phyloP scores from a whole-genome alignment of 805 yeast genomes.

The Metschnikowia santaceciliae region DNA sequence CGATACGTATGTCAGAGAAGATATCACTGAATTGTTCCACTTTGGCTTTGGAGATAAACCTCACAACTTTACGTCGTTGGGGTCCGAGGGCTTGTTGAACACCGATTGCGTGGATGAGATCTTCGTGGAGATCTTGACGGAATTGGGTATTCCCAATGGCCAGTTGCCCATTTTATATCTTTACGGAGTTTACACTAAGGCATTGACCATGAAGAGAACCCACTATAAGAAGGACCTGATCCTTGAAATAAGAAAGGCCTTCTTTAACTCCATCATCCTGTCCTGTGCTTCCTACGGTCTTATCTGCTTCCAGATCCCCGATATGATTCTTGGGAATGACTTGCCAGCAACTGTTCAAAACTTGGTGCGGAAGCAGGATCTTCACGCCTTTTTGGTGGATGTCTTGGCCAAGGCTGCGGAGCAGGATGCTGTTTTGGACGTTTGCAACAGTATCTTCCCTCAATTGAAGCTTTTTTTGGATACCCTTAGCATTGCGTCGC shows the following conservation, averaged over 20 bases:
- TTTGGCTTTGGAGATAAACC: constrained; percentile 24
- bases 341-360: constrained; percentile 24
- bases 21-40: constrained; percentile 34
- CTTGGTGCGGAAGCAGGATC: constrained; percentile 20
- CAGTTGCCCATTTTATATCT: constrained; percentile 46
- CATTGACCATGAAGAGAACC: constrained; percentile 41
- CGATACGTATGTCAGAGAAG: constrained; percentile 39
- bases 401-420: constrained; percentile 57
- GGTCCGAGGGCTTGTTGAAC: constrained; percentile 20
- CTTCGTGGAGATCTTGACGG: constrained; percentile 54
- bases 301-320: constrained; percentile 66
- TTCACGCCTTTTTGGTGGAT: constrained; percentile 44
- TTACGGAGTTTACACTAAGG: constrained; percentile 40
- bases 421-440: constrained; percentile 61
- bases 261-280: constrained; percentile 48
- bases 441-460: constrained; percentile 53
- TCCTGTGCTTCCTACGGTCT: constrained; percentile 60
- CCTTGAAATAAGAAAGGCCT: constrained; percentile 30
- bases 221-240: constrained; percentile 39
- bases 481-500: constrained; percentile 43
- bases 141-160: constrained; percentile 42
- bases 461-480: constrained; percentile 35
- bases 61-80: constrained; percentile 19
- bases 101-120: constrained; percentile 44
- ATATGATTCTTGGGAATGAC: constrained; percentile 47